Conservation (phyloP, 1,284 basidiomycete genomes). For the Cryptococcus sp. region DNA sequence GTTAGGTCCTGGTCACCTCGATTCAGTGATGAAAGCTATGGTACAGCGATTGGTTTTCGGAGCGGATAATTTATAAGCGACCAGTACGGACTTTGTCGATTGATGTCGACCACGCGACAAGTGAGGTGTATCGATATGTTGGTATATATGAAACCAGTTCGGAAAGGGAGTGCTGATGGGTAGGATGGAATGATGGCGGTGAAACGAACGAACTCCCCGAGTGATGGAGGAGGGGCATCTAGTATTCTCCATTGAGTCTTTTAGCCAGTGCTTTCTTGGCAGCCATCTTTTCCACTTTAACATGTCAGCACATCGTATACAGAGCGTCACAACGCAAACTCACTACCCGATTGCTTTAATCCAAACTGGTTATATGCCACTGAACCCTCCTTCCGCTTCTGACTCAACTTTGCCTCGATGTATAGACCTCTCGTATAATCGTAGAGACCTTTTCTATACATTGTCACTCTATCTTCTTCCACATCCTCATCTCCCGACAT, state of each 20-base stretch:
- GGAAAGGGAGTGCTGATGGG: too few species aligned
- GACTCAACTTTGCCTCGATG: constrained; percentile 13
- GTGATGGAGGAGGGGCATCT: too few species aligned
- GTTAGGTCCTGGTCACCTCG: too few species aligned
- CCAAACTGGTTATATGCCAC: constrained; percentile 8
- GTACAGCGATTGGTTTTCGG: too few species aligned
- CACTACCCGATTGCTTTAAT: constrained; percentile 16
- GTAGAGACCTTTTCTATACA: constrained; percentile 16
- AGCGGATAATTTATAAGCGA: too few species aligned
- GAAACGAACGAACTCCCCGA: too few species aligned
- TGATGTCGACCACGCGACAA: too few species aligned
- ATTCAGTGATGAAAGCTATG: too few species aligned
- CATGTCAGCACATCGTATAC: neutral
- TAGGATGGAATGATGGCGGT: too few species aligned
- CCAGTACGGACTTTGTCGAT: too few species aligned
- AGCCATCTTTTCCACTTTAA: constrained; percentile 17
- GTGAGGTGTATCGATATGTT: too few species aligned
- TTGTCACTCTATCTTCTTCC: constrained; percentile 3
- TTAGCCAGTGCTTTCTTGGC: constrained; percentile 19
- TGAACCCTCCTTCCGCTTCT: constrained; percentile 6
- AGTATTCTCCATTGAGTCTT: neutral
- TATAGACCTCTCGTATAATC: constrained; percentile 17
- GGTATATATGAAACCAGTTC: too few species aligned
- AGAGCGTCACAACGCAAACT: constrained; percentile 3
- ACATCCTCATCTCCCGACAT: neutral